Conservation (phyloP, 192 early-diverging fungal species). For the Spizellomyces punctatus region DNA sequence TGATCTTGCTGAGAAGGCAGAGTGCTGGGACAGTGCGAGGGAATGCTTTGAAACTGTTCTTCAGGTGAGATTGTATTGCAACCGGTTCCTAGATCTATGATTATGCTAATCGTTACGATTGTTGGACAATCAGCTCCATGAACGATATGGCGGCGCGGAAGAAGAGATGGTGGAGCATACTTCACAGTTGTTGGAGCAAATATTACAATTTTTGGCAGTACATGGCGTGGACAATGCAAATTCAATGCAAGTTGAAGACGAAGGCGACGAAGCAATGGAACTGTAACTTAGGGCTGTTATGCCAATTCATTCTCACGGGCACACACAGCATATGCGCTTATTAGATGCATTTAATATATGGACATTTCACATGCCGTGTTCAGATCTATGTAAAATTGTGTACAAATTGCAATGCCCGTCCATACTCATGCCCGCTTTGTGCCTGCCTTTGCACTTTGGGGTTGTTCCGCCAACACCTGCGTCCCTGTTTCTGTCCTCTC, state of each 20-base stretch:
- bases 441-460: neutral
- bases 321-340: too few species aligned
- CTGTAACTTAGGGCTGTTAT: too few species aligned
- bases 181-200: conserved; percentile 65
- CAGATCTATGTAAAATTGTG: too few species aligned
- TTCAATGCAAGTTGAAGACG: too few species aligned
- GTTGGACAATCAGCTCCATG: conserved; percentile 58
- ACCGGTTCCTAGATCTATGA: neutral
- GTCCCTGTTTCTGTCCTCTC: conserved; percentile 25
- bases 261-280: too few species aligned
- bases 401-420: neutral
- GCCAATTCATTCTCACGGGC: too few species aligned
- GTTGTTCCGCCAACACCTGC: neutral
- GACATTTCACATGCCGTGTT: too few species aligned
- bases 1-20: conserved; percentile 20
- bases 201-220: conserved; percentile 46
- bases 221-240: too few species aligned
- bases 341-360: too few species aligned
- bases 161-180: conserved; percentile 64
- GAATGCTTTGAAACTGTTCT: conserved; percentile 74
- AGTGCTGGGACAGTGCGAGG: conserved; percentile 67
- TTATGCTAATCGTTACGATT: conserved; percentile 44
- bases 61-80: conserved; percentile 42
- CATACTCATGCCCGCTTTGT: neutral
- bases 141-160: conserved; percentile 67